Percentiles rank a stretch among this genome's conserved stretches.
These are phyloP conservation scores for Anthracocystis walkeri DNA, from an alignment of 1,284 basidiomycete species.

Conservation along the genomic window DNA sequence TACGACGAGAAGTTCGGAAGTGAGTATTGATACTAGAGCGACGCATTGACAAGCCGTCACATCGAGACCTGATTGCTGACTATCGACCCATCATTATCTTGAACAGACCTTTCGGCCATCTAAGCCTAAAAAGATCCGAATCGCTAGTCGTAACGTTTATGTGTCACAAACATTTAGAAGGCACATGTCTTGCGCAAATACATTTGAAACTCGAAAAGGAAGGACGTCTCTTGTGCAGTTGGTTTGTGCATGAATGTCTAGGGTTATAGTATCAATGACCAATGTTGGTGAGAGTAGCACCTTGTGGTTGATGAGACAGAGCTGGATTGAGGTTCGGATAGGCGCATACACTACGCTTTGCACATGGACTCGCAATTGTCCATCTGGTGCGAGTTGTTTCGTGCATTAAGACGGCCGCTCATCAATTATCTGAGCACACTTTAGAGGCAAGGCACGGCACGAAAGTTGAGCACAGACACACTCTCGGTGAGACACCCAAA, in stretches of 20 bases:
- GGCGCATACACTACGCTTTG: no score
- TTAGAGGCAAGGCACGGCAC: no score
- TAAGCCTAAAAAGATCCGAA: slow-evolving; percentile 18
- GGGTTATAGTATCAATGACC: neutral
- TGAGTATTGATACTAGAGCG: slow-evolving; percentile 27
- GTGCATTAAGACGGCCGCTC: no score
- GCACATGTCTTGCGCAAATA: slow-evolving; percentile 11
- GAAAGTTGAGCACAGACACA: no score
- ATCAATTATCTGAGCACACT: no score
- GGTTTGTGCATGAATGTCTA: neutral
- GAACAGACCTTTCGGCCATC: slow-evolving; percentile 60
- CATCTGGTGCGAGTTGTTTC: no score
- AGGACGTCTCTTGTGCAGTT: neutral
- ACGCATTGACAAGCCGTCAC: neutral
- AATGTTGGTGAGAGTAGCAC: neutral
- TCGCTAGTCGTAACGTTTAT: neutral
- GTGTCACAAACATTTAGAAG: neutral
- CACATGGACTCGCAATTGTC: no score
- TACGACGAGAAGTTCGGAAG: slow-evolving; percentile 70
- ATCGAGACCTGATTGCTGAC: neutral
- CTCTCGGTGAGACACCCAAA: no score
- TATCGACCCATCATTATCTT: neutral
- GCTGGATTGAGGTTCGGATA: no score
- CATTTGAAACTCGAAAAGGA: slow-evolving; percentile 5
- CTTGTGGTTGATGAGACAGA: no score